Evolutionary conservation across 768 basidiomycete species (phyloP).

Genomic region (Termitomyces titanicus): DNA sequence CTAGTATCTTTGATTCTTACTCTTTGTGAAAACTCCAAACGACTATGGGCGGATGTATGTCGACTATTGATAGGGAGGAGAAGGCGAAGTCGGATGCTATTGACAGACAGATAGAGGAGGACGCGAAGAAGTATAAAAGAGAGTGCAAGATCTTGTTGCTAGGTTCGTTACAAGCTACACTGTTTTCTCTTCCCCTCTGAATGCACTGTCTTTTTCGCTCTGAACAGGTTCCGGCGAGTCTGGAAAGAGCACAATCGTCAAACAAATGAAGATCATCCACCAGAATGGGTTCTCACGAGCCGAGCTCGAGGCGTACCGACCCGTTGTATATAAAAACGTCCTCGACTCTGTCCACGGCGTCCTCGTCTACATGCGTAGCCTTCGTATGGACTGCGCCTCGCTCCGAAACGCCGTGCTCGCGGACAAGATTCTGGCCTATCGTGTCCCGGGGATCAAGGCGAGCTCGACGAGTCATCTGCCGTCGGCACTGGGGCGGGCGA

Average conservation of each 20-base stretch:
- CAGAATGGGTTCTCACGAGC: constrained; percentile 82
- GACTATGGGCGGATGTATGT: constrained; percentile 67
- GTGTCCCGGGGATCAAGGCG: constrained; percentile 46
- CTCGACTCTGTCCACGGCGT: constrained; percentile 87
- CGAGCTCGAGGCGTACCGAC: constrained; percentile 73
- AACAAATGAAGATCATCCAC: constrained; percentile 99
- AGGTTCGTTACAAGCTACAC: constrained; percentile 39
- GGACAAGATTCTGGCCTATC: constrained; percentile 21
- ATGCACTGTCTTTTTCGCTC: too few species aligned
- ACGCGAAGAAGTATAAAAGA: constrained; percentile 72
- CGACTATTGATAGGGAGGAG: constrained; percentile 50
- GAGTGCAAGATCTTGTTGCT: constrained; percentile 92
- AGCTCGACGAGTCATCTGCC: constrained; percentile 28
- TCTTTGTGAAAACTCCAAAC: too few species aligned
- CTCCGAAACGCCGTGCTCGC: constrained; percentile 48
- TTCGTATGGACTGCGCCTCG: constrained; percentile 73
- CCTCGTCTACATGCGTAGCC: constrained; percentile 81
- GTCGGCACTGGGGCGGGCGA: neutral
- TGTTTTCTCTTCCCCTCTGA: neutral
- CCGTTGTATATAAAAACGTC: constrained; percentile 82
- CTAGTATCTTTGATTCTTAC: too few species aligned
- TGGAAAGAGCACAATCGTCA: constrained; percentile 94
- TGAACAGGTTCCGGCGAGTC: constrained; percentile 85
- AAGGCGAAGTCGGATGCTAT: constrained; percentile 69
- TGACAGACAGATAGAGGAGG: constrained; percentile 83